Conservation (phyloP, 2,329 filamentous ascomycete genomes). For the Samsoniella hepiali region DNA sequence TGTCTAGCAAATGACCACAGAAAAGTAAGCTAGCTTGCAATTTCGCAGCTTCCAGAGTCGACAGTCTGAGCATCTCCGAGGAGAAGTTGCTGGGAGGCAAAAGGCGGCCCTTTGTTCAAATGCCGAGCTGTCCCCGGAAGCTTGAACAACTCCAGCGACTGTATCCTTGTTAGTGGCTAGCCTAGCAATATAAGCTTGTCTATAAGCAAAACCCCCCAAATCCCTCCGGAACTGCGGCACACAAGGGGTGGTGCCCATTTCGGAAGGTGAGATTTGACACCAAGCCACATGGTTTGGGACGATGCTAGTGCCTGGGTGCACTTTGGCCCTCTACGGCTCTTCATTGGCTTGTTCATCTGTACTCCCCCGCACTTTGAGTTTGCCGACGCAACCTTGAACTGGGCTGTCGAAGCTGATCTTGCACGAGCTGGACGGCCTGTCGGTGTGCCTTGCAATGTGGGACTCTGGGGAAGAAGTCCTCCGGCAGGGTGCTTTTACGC, state of each 20-base stretch:
- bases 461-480: not conserved
- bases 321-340: not conserved
- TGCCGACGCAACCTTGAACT: not conserved
- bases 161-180: not conserved
- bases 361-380: not conserved
- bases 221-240: not conserved
- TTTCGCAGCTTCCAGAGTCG: no score
- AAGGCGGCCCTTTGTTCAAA: no score
- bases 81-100: no score
- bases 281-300: not conserved
- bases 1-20: no score
- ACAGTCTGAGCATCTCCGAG: no score
- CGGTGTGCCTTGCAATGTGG: not conserved
- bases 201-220: no score
- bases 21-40: no score
- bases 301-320: not conserved
- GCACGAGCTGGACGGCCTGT: not conserved
- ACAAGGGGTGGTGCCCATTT: not conserved
- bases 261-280: slow-evolving; percentile 2
- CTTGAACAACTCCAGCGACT: no score
- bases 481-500: no score
- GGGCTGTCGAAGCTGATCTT: not conserved
- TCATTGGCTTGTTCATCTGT: not conserved
- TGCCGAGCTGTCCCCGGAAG: no score
- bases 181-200: not conserved